Evolutionary conservation across 2,329 filamentous ascomycete species (phyloP).

Genomic region (Diaporthe vexans): DNA sequence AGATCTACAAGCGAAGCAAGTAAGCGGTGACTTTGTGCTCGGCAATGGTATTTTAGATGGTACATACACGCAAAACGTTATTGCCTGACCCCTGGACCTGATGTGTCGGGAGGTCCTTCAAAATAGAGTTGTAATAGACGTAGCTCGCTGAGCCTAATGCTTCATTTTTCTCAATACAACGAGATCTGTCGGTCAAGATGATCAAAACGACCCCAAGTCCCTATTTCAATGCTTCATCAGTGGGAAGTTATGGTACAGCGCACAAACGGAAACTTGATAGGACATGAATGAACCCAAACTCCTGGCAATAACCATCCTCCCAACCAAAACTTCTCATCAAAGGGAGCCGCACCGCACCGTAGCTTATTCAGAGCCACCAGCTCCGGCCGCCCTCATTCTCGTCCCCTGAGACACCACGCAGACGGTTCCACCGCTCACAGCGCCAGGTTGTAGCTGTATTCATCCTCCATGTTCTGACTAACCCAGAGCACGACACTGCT

Average conservation of each 20-base stretch:
- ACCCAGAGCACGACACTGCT: conserved; percentile 77
- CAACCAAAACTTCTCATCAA: not conserved
- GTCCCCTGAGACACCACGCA: no score
- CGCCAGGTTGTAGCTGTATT: conserved; percentile 77
- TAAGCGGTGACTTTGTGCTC: conserved; percentile 59
- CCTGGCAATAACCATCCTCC: conserved; percentile 16
- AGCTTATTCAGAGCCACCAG: not conserved
- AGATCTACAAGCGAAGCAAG: conserved; percentile 99
- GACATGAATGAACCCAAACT: conserved; percentile 10
- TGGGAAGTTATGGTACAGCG: conserved; percentile 30
- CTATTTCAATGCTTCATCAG: conserved; percentile 24
- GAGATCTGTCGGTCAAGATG: not conserved
- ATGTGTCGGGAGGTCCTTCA: not conserved
- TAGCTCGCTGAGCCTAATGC: conserved; percentile 32
- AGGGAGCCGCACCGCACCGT: not conserved
- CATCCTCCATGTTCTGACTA: conserved; percentile 80
- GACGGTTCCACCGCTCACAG: conserved; percentile 55
- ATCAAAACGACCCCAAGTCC: not conserved
- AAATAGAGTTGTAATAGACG: conserved; percentile 28
- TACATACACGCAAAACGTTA: conserved; percentile 28
- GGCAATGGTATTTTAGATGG: conserved; percentile 23
- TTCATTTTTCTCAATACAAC: conserved; percentile 16
- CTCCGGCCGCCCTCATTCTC: not conserved
- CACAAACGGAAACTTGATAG: conserved; percentile 20
- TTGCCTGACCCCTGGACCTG: not conserved